Percentiles rank a stretch among this genome's conserved stretches.
Evolutionary conservation across 2,329 filamentous ascomycete genomes (phyloP).

Genomic region (Claviceps sp.): DNA sequence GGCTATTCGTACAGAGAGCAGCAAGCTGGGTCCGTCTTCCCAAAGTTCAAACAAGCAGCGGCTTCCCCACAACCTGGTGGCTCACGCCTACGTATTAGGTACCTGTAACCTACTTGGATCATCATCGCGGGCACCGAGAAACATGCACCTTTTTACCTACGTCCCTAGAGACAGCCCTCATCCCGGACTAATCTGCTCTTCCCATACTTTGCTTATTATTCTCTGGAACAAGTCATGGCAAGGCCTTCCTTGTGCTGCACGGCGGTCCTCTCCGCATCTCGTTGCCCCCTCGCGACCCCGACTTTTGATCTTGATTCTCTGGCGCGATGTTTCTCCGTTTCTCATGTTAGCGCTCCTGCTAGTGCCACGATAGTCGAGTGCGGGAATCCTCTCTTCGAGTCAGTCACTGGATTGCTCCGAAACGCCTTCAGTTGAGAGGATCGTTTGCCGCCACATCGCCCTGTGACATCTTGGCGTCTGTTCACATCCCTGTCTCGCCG

Average conservation of each 20-base stretch:
- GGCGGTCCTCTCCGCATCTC: neutral
- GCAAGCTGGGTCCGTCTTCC: neutral
- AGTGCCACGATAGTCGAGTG: neutral
- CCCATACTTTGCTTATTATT: no score
- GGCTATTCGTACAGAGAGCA: neutral
- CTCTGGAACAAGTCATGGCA: no score
- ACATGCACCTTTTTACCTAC: no score
- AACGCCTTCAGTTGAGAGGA: neutral
- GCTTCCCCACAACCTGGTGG: no score
- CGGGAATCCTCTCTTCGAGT: neutral
- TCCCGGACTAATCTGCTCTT: no score
- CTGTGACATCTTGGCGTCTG: neutral
- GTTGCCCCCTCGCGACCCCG: neutral
- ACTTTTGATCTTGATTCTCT: neutral
- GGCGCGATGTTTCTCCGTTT: neutral
- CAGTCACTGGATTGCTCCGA: neutral
- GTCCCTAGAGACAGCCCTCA: no score
- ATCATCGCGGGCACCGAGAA: no score
- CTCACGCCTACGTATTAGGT: no score
- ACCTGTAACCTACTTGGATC: no score
- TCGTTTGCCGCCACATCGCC: neutral
- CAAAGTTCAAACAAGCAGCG: neutral
- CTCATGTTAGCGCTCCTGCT: neutral
- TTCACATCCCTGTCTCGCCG: neutral
- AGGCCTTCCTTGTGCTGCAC: neutral